Percentiles rank a stretch among this genome's conserved stretches.
These are phyloP conservation scores for Sanguinoderma infundibulare DNA, from an alignment of 1,284 basidiomycete genomes.

Conservation along the genomic window DNA sequence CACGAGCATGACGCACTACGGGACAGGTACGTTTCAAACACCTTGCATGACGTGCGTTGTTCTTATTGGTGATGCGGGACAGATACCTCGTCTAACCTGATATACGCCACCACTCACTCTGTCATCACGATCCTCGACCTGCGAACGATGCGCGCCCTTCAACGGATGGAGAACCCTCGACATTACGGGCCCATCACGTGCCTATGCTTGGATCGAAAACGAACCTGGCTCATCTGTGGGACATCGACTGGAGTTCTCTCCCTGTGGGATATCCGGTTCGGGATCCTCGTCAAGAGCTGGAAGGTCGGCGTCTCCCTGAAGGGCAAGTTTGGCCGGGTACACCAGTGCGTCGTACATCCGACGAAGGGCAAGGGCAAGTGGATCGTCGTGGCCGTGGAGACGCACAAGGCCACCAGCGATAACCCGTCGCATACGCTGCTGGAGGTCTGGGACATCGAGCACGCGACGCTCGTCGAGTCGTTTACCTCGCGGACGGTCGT, in stretches of 20 bases:
- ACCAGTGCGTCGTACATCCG: slow-evolving; percentile 82
- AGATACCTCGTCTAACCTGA: slow-evolving; percentile 76
- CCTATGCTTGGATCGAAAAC: slow-evolving; percentile 81
- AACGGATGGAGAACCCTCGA: slow-evolving; percentile 82
- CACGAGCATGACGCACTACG: slow-evolving; percentile 78
- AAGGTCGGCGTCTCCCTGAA: slow-evolving; percentile 66
- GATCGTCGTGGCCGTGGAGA: slow-evolving; percentile 83
- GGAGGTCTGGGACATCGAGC: slow-evolving; percentile 85
- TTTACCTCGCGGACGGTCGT: slow-evolving; percentile 54
- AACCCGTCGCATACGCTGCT: slow-evolving; percentile 52
- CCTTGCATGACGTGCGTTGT: slow-evolving; percentile 16
- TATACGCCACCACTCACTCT: slow-evolving; percentile 87
- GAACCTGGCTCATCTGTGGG: slow-evolving; percentile 88
- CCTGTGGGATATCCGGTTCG: slow-evolving; percentile 95
- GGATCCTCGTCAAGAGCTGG: slow-evolving; percentile 89
- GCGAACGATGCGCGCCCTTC: slow-evolving; percentile 80
- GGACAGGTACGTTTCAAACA: slow-evolving; percentile 53
- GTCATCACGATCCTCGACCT: slow-evolving; percentile 83
- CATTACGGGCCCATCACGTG: slow-evolving; percentile 88
- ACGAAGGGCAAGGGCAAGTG: slow-evolving; percentile 86
- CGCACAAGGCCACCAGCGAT: slow-evolving; percentile 17
- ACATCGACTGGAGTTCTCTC: slow-evolving; percentile 84
- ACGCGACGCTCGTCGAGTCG: slow-evolving; percentile 67
- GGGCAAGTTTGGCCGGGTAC: slow-evolving; percentile 58
- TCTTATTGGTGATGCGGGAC: neutral